Conservation (phyloP, 2,329 filamentous ascomycete species). For the Alternaria viburni region DNA sequence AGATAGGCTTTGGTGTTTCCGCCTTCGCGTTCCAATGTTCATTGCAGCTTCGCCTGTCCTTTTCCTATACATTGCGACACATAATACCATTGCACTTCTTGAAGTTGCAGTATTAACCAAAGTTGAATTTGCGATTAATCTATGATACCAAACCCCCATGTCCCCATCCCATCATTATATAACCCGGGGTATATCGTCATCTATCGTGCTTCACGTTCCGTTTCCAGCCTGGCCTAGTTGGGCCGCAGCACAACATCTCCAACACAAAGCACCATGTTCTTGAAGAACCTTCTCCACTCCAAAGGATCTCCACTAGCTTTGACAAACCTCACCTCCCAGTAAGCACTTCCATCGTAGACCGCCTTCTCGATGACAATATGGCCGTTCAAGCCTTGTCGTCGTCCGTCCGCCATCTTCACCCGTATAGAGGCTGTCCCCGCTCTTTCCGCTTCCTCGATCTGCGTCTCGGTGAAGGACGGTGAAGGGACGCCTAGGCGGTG, state of each 20-base stretch:
- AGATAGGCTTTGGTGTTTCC: not conserved
- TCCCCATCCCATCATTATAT: not conserved
- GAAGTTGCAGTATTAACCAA: not conserved
- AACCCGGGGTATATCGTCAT: not conserved
- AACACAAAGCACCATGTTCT: conserved; percentile 87
- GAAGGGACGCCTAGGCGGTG: conserved; percentile 85
- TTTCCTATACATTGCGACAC: not conserved
- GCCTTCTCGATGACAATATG: conserved; percentile 77
- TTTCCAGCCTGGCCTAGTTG: conserved; percentile 13
- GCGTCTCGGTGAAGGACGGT: conserved; percentile 49
- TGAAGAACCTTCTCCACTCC: conserved; percentile 97
- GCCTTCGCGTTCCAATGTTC: not conserved
- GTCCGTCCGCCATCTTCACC: conserved; percentile 75
- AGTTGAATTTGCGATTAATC: not conserved
- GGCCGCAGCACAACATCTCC: conserved; percentile 75
- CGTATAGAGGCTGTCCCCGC: conserved; percentile 69
- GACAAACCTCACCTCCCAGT: conserved; percentile 83
- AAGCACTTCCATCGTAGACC: conserved; percentile 66
- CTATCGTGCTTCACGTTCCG: not conserved
- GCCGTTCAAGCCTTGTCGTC: conserved; percentile 75
- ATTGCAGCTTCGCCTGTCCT: not conserved
- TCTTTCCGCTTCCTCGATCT: conserved; percentile 40
- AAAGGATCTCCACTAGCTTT: conserved; percentile 96
- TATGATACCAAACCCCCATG: not conserved
- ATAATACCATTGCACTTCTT: not conserved